These are phyloP conservation scores for Fusarium secorum DNA, from an alignment of 2,329 filamentous ascomycete genomes.

Conservation along the genomic window DNA sequence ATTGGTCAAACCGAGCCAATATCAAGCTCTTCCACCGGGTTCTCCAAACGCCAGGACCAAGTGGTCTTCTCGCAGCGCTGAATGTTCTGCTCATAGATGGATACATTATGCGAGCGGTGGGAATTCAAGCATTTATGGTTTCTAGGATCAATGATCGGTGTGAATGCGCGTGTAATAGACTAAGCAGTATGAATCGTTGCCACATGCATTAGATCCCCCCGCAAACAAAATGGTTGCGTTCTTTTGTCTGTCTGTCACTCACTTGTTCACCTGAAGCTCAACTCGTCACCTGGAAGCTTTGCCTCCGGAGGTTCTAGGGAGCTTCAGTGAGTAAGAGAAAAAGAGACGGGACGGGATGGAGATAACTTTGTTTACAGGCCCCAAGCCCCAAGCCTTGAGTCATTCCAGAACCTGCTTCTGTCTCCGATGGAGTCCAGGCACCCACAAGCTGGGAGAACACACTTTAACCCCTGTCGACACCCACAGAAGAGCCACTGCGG, in stretches of 20 bases:
- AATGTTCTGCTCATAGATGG: constrained; percentile 23
- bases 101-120: constrained; percentile 22
- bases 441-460: constrained; percentile 27
- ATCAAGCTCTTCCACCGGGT: constrained; percentile 30
- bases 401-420: constrained; percentile 39
- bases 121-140: constrained; percentile 9
- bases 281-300: constrained; percentile 1
- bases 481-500: constrained; percentile 31
- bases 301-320: constrained; percentile 26
- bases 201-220: constrained; percentile 24
- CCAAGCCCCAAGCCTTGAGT: constrained; percentile 34
- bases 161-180: constrained; percentile 29
- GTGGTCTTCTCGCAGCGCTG: constrained; percentile 16
- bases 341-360: constrained; percentile 26
- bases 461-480: constrained; percentile 31
- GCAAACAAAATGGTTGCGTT: not conserved
- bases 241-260: not conserved
- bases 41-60: constrained; percentile 21
- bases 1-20: constrained; percentile 18
- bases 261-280: constrained; percentile 14
- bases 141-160: constrained; percentile 29
- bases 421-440: constrained; percentile 20
- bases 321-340: constrained; percentile 27
- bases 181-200: constrained; percentile 23
- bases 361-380: constrained; percentile 9